Percentiles rank a stretch among this genome's conserved stretches.
phyloP scores from a whole-genome alignment of 140 eudicot genomes.

The Senecio squalidus region DNA sequence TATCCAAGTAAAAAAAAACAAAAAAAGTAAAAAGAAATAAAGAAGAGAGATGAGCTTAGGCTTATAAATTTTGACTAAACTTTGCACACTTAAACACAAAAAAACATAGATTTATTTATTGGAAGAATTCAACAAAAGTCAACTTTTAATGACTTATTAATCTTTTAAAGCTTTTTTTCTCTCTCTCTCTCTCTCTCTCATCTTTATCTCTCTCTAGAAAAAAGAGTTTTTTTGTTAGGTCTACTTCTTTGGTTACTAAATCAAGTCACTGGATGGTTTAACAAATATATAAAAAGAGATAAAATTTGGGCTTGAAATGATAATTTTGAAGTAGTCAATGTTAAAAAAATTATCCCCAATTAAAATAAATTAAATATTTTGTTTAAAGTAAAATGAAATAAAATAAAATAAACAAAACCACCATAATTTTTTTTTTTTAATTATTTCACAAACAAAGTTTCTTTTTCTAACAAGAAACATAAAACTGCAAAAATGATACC shows the following conservation, averaged over 20 bases:
- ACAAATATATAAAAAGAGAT: background rate
- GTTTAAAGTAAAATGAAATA: background rate
- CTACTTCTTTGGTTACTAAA: background rate
- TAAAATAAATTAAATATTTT: background rate
- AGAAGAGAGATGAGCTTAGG: constrained; percentile 2
- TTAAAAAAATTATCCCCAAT: constrained; percentile 14
- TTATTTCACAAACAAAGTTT: background rate
- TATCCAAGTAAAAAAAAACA: too few species aligned
- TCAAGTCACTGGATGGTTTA: background rate
- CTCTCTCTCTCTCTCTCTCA: background rate
- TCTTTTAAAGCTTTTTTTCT: background rate
- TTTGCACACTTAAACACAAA: constrained; percentile 23
- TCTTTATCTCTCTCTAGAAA: constrained; percentile 6
- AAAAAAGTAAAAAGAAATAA: background rate
- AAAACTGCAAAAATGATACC: background rate
- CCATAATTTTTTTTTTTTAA: background rate
- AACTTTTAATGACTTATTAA: constrained; percentile 21
- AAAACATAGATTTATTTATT: constrained; percentile 15
- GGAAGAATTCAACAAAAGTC: constrained; percentile 29
- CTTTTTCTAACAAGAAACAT: background rate
- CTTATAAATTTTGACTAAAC: constrained; percentile 2
- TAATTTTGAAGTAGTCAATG: constrained; percentile 5
- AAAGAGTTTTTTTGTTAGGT: constrained; percentile 2
- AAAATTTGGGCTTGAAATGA: background rate
- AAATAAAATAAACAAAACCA: background rate